Base-by-base conservation (phyloP, 2,329 filamentous ascomycete species). In the Fusarium sp. region DNA sequence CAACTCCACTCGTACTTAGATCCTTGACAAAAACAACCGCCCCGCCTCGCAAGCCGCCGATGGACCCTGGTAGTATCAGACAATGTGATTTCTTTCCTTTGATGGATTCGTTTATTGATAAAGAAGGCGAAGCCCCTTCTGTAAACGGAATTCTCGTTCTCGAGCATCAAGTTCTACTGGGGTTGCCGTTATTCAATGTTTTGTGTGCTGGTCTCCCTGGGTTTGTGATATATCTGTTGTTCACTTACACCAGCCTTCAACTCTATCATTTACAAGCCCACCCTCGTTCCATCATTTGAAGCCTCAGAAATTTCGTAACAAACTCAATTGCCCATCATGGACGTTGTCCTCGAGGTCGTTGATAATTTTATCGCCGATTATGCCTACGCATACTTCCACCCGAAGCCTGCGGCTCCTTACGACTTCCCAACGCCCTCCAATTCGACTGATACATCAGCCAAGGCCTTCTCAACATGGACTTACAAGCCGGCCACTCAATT, bases 351-450 rank as follows among this genome's bases (percentile, higher is more conserved):
- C 70, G 94, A 97, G 80, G 74, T 94, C 62, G 86, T 88, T 80
- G 95, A 98, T 81, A 92, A 90, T 73, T 93, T 91, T 75, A 74
- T 94, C 67, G 91, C 91, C 79, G 95, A 98, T 81, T 87, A 90
- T 71, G 72, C 91, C 59, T 97, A 96, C 77, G 90, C 94, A 48
- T 84, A 81, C 35, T 71, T 91, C 8, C 82, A 92, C n/a, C 94
- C 94, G 10, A 82, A 82, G 43, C 82, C 80, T 29, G 80, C 83
- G 14, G 82, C 83, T 27, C 84, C 83, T 18, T 86, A 85, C 74
- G 84, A 86, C 76, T 81, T 82, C 66, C 76, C 86, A 20, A 77
- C 77, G 58, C 80, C 80, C 59, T 80, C 83, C 71, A 87, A 88
- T 62, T 78, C 83, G 70, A 90, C 70, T 29, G 52, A 72, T 23